Evolutionary conservation across 2,329 filamentous ascomycete species (phyloP), one percentile per base, ranked within the genome.

Genomic region (Colletotrichum magnum): DNA sequence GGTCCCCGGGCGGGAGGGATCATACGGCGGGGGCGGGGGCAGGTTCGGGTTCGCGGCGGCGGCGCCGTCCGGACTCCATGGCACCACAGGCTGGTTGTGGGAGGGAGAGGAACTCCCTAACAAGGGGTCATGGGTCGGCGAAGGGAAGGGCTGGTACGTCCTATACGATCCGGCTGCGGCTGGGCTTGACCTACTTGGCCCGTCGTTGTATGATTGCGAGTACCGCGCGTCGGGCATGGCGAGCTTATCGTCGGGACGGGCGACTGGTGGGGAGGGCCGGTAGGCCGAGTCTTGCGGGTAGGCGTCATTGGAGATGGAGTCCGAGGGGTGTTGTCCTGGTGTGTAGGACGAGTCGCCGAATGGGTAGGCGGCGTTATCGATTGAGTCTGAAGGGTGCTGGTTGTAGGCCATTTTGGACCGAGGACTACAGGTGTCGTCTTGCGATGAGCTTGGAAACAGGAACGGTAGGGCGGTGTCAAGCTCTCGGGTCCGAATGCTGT

Each of bases 1-100:
- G 3, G 61, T 65, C 4, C 56, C 56, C 4, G 62, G 45, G n/a
- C 68, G 51, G 2, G 68, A 60, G 45, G 64, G 41, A 45, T 64
- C 56, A 28, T 72, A 72, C 47, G 71, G 66, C 32, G 71, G 71
- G 41, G 71, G 71, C 24, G 71, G 68, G 9, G 71, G 71, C 26
- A 72, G 69, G 50, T 72, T 72, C 16, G 71, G 71, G 50, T 72
- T 64, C 47, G 64, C 64, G 39, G 70, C 71, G 4, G 67, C 63
- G 50, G 50, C 50, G 47, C 64, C 68, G 53, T 72, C 70, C 12
- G 71, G 71, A 57, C 48, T 69, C 71, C 71, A 72, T 13, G 62
- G 68, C 9, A 50, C 51, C 45, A 70, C 43, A 7, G 57, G 47
- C 13, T 21, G n/a, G n/a, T 41, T 45, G 41, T 43, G 50, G 28